phyloP scores from a whole-genome alignment of 2,329 filamentous ascomycete species.

The Endothia cerciana region DNA sequence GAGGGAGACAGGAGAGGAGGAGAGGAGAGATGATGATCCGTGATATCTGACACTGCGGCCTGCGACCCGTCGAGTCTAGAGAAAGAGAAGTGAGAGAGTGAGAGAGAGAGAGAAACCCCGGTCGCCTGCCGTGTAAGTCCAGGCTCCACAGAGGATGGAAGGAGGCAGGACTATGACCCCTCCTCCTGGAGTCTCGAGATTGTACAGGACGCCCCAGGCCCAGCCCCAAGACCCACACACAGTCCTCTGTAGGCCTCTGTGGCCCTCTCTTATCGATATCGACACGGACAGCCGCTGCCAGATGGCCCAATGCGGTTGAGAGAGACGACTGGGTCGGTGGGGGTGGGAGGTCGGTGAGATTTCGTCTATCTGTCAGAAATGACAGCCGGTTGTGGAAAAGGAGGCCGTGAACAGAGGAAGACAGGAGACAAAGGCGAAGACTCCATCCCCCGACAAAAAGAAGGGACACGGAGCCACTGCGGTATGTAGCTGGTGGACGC shows the following conservation, averaged over 20 bases:
- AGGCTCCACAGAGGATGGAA: conserved; percentile 4
- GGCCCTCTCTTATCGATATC: conserved; percentile 9
- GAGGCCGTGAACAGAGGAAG: neutral
- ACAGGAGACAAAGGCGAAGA: neutral
- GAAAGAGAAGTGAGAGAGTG: no score
- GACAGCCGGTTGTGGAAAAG: neutral
- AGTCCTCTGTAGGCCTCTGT: neutral
- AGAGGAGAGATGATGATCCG: conserved; percentile 9
- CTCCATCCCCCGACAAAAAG: neutral
- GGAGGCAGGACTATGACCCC: conserved; percentile 1
- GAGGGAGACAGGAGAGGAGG: neutral
- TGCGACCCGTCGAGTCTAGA: neutral
- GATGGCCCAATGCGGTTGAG: conserved; percentile 11
- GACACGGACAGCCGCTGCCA: neutral
- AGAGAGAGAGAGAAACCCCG: conserved; percentile 2
- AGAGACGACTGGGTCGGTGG: neutral
- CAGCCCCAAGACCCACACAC: neutral
- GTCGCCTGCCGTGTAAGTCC: conserved; percentile 18
- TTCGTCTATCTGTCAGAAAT: conserved; percentile 5
- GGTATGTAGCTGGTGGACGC: neutral
- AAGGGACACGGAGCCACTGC: neutral
- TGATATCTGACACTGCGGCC: conserved; percentile 20
- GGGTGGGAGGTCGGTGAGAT: neutral
- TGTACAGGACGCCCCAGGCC: neutral
- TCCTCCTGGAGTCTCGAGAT: conserved; percentile 3